Conservation (phyloP, 345 rosid species). For the Aquilaria yunnanensis region DNA sequence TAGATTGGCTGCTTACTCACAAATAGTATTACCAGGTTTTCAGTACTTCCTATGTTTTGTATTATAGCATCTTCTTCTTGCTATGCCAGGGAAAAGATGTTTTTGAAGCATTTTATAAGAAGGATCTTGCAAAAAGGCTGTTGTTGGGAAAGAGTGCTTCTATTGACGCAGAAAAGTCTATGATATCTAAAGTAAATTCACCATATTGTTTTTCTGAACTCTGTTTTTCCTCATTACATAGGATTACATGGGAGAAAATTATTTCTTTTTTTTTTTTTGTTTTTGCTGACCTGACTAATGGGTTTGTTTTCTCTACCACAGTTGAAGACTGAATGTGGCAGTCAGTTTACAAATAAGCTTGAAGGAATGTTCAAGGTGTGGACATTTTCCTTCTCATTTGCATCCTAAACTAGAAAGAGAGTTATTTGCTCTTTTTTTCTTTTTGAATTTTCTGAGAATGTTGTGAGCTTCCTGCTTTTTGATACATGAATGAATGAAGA, state of each 20-base stretch:
- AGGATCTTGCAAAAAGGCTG: slow-evolving; percentile 96
- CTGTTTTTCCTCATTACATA: not conserved
- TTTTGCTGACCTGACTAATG: slow-evolving; percentile 18
- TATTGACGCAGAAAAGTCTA: slow-evolving; percentile 97
- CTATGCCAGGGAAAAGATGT: slow-evolving; percentile 86
- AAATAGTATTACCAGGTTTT: not conserved
- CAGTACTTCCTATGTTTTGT: not conserved
- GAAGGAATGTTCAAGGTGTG: slow-evolving; percentile 99
- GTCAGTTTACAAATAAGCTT: slow-evolving; percentile 97
- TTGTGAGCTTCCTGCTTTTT: too few relatives aligned
- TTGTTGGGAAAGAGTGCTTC: slow-evolving; percentile 97
- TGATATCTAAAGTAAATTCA: slow-evolving; percentile 81
- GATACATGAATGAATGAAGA: too few relatives aligned
- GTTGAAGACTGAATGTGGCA: slow-evolving; percentile 98
- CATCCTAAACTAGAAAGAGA: not conserved
- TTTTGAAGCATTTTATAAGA: slow-evolving; percentile 96
- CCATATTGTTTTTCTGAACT: slow-evolving; percentile 5
- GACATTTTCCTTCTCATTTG: slow-evolving; percentile 5
- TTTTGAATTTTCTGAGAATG: too few relatives aligned
- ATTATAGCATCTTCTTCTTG: not conserved
- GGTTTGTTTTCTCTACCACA: slow-evolving; percentile 30
- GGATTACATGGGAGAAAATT: too few relatives aligned
- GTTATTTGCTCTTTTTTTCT: not conserved
- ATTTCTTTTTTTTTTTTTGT: not conserved
- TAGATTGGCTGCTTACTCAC: not conserved